Conservation (phyloP, 2,329 filamentous ascomycete species). For the Pseudodiploospora longispora region DNA sequence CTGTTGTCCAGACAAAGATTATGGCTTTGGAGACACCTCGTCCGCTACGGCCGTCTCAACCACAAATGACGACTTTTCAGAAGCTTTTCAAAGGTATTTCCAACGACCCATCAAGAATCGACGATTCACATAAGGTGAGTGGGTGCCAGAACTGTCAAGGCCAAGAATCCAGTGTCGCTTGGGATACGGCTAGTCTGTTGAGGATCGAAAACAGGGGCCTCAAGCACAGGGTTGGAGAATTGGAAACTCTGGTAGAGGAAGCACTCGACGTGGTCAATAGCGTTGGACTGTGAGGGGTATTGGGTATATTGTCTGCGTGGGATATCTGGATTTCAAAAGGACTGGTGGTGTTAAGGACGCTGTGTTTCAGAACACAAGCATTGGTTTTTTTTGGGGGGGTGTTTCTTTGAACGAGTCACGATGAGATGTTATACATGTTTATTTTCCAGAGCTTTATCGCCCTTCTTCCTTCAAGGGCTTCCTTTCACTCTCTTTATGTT, state of each 20-base stretch:
- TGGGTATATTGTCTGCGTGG: no score
- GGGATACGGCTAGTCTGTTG: slow-evolving; percentile 56
- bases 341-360: background rate
- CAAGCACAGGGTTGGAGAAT: slow-evolving; percentile 49
- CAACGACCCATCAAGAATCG: slow-evolving; percentile 22
- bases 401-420: no score
- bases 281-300: slow-evolving; percentile 31
- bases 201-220: slow-evolving; percentile 54
- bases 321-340: background rate
- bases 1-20: slow-evolving; percentile 16
- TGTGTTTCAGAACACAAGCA: no score
- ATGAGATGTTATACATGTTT: no score
- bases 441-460: no score
- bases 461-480: no score
- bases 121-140: slow-evolving; percentile 8
- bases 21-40: slow-evolving; percentile 17
- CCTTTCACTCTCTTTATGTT: no score
- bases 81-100: slow-evolving; percentile 36
- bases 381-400: no score
- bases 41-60: slow-evolving; percentile 27
- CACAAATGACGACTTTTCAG: slow-evolving; percentile 29
- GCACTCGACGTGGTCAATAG: slow-evolving; percentile 54
- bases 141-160: slow-evolving; percentile 51
- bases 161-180: slow-evolving; percentile 50
- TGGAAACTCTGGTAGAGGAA: slow-evolving; percentile 53